Conservation (phyloP, 1,139 yeast species). For the Hyphopichia wangnamkhiaoensis region DNA sequence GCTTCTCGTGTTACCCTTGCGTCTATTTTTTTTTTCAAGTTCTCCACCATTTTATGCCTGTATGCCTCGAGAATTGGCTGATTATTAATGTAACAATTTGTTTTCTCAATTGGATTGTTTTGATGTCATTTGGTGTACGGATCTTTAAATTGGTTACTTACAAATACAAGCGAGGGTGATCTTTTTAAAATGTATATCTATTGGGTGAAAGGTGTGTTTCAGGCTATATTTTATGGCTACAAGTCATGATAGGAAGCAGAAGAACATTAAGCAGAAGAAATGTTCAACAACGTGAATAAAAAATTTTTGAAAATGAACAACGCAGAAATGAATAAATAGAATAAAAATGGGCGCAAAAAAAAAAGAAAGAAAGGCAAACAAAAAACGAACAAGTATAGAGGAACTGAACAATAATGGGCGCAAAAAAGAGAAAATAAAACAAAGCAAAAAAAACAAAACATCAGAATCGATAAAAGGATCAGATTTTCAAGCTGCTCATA, state of each 20-base stretch:
- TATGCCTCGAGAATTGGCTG: background rate
- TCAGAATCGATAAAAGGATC: constrained; percentile 4
- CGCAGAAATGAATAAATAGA: background rate
- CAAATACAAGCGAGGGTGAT: no score
- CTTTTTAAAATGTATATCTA: no score
- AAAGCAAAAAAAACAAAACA: no score
- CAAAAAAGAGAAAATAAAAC: background rate
- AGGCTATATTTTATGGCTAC: no score
- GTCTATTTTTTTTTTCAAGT: background rate
- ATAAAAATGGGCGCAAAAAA: background rate
- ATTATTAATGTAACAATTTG: constrained; percentile 1
- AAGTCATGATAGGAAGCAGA: no score
- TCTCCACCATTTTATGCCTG: background rate
- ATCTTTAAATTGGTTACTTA: no score
- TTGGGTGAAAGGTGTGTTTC: no score
- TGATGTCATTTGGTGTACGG: background rate
- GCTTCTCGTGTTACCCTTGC: background rate
- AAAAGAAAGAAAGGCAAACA: background rate
- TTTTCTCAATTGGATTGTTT: background rate
- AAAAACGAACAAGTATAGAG: no score
- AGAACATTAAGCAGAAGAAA: no score
- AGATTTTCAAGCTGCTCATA: constrained; percentile 43
- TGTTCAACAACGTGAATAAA: background rate
- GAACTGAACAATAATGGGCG: background rate
- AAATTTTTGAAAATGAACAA: background rate